Base-by-base conservation (phyloP, 805 yeast genomes). In the Zygotorulaspora florentina region DNA sequence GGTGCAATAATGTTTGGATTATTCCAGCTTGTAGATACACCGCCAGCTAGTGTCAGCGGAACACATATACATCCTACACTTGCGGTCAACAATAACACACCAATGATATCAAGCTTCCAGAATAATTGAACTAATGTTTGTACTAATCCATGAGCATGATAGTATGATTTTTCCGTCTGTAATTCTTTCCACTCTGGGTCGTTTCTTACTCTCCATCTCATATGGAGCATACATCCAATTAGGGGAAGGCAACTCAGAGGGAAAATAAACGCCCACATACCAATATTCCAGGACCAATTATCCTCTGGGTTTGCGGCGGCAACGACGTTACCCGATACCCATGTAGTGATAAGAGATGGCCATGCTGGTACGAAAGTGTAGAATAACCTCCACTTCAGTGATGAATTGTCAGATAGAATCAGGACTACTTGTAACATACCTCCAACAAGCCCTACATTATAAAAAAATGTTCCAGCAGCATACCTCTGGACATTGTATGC, bases 11-110 rank as follows among this genome's bases (percentile, higher is more conserved):
- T 74, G 33, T 75, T 65, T 3, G 76, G 86, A 45, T 68, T 66
- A 45, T 67, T 55, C 90, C 90, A 84, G 45, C 70, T 66, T 2
- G 66, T 53, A 2, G 60, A 42, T 26, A 66, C 55, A 42, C 86
- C 85, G 46, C 85, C 87, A 9, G 86, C 87, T 25, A 84, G 64
- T 4, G 89, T 83, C 51, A 84, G 73, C 8, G 90, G 90, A 38
- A 78, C 76, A 51, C 84, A 71, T 34, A 84, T 71, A 43, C 79
- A 73, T 20, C 84, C 85, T 29, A 83, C 71, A 2, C 76, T 72
- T 12, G 75, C 74, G 47, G 75, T 67, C 35, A 81, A 53, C 20
- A 80, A 66, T 15, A 81, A 56, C 23, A 79, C 58, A 20, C 90
- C 90, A 40, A 80, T 59, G 11, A 80, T 62, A 57, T 84, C 91